Evolutionary conservation across 2,329 filamentous ascomycete species (phyloP).

Genomic region (Macrophomina phaseolina): DNA sequence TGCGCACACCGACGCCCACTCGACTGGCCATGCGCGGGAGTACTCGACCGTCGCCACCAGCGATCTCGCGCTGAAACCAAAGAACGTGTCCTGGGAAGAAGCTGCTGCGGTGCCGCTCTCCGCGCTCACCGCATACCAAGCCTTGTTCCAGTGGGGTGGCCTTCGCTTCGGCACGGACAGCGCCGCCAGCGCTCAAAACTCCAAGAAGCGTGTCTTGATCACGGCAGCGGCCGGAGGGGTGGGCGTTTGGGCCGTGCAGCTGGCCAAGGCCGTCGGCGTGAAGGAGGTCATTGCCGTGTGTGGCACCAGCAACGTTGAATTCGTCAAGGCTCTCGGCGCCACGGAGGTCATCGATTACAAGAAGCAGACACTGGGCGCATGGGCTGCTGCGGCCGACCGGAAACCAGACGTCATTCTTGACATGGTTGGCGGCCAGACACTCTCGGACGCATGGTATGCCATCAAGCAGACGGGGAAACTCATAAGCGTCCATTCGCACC

Average conservation of each 20-base stretch:
- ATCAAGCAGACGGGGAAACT: slow-evolving; percentile 44
- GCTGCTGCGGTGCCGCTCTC: too few species aligned
- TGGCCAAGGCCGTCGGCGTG: slow-evolving; percentile 42
- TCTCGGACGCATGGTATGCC: slow-evolving; percentile 48
- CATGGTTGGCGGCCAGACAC: slow-evolving; percentile 45
- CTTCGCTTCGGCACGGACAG: too few species aligned
- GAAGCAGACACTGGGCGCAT: slow-evolving; percentile 31
- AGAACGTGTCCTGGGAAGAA: too few species aligned
- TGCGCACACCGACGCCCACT: too few species aligned
- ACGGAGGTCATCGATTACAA: slow-evolving; percentile 43
- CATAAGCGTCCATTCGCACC: slow-evolving; percentile 41
- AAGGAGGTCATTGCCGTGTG: slow-evolving; percentile 40
- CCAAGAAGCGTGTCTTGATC: too few species aligned
- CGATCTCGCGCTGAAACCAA: too few species aligned
- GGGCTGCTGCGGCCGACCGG: slow-evolving; percentile 32
- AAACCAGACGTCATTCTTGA: slow-evolving; percentile 52
- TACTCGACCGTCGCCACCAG: too few species aligned
- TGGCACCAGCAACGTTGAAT: slow-evolving; percentile 38
- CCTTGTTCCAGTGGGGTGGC: too few species aligned
- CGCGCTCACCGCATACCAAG: too few species aligned
- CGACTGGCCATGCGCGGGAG: too few species aligned
- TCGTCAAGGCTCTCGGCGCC: slow-evolving; percentile 39
- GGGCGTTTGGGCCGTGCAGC: slow-evolving; percentile 35
- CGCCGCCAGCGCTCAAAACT: too few species aligned
- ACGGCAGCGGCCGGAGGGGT: too few species aligned